phyloP scores from a whole-genome alignment of 2,329 filamentous ascomycete species.

The Colletotrichum ledebouriae region DNA sequence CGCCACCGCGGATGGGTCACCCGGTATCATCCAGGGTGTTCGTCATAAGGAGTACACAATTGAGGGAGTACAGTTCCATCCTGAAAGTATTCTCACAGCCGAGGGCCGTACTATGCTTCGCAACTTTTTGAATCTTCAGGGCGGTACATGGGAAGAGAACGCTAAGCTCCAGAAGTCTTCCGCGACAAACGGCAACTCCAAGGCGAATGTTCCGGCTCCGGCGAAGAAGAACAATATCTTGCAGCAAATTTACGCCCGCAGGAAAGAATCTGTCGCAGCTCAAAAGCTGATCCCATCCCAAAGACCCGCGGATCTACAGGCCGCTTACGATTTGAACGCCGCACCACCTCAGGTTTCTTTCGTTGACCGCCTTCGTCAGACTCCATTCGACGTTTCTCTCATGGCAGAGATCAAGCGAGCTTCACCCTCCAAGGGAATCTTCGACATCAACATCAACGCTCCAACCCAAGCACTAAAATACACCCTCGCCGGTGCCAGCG shows the following conservation, averaged over 20 bases:
- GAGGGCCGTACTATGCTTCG: slow-evolving; percentile 90
- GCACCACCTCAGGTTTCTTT: slow-evolving; percentile 88
- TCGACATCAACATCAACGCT: slow-evolving; percentile 88
- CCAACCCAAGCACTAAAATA: slow-evolving; percentile 92
- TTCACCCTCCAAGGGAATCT: slow-evolving; percentile 95
- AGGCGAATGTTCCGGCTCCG: slow-evolving; percentile 47
- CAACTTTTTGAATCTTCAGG: slow-evolving; percentile 90
- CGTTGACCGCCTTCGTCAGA: slow-evolving; percentile 81
- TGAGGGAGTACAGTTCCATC: slow-evolving; percentile 98
- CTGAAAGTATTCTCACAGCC: slow-evolving; percentile 94
- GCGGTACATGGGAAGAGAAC: slow-evolving; percentile 92
- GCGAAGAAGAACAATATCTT: slow-evolving; percentile 85
- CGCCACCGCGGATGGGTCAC: slow-evolving; percentile 78
- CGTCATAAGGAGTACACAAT: slow-evolving; percentile 91
- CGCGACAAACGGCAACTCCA: slow-evolving; percentile 47
- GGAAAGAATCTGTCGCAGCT: slow-evolving; percentile 79
- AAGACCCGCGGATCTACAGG: slow-evolving; percentile 85
- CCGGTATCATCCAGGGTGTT: slow-evolving; percentile 95
- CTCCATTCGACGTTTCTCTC: slow-evolving; percentile 88
- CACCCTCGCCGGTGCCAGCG: slow-evolving; percentile 92
- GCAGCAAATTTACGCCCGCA: slow-evolving; percentile 88
- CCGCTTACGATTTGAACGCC: slow-evolving; percentile 85
- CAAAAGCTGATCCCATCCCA: slow-evolving; percentile 91
- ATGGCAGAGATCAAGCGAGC: slow-evolving; percentile 98
- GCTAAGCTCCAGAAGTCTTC: slow-evolving; percentile 65